phyloP scores from a whole-genome alignment of 352 stramenopile genomes.

The Thraustochytrium striatum region DNA sequence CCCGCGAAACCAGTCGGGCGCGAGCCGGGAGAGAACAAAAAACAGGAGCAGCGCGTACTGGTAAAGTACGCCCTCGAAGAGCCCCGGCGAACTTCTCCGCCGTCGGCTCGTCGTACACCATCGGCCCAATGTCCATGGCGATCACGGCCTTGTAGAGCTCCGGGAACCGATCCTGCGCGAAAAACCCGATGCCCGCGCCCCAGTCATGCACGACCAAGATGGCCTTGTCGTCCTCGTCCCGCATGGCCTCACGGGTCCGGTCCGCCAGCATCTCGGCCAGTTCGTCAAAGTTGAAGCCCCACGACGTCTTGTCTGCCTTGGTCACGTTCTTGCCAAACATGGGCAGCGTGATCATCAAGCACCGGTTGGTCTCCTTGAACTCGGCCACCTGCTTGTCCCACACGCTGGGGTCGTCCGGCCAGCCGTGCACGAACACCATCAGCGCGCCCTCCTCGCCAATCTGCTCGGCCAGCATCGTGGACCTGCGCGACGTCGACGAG shows the following conservation, averaged over 20 bases:
- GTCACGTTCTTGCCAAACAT: background rate
- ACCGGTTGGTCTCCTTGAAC: conserved; percentile 21
- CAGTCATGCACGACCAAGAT: conserved; percentile 25
- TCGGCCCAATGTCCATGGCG: conserved; percentile 17
- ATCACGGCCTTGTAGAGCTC: conserved; percentile 14
- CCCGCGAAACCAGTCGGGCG: background rate
- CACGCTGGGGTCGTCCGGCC: conserved; percentile 3
- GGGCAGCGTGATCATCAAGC: conserved; percentile 1
- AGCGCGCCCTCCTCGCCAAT: background rate
- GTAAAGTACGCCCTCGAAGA: conserved; percentile 19
- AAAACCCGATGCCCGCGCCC: conserved; percentile 10
- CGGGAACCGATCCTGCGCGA: background rate
- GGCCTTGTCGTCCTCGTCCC: conserved; percentile 4
- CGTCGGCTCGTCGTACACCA: background rate
- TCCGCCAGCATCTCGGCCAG: conserved; percentile 21
- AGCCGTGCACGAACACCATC: conserved; percentile 44
- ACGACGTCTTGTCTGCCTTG: background rate
- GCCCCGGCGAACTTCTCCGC: background rate
- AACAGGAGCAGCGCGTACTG: conserved; percentile 25
- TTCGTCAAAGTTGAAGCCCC: conserved; percentile 34
- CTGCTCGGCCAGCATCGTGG: background rate
- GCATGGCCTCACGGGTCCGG: background rate
- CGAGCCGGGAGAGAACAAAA: background rate
- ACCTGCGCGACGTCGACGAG: background rate
- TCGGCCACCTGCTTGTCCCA: background rate